These are phyloP conservation scores for Cystobasidium pallidum DNA, from an alignment of 1,284 basidiomycete species.

Conservation along the genomic window DNA sequence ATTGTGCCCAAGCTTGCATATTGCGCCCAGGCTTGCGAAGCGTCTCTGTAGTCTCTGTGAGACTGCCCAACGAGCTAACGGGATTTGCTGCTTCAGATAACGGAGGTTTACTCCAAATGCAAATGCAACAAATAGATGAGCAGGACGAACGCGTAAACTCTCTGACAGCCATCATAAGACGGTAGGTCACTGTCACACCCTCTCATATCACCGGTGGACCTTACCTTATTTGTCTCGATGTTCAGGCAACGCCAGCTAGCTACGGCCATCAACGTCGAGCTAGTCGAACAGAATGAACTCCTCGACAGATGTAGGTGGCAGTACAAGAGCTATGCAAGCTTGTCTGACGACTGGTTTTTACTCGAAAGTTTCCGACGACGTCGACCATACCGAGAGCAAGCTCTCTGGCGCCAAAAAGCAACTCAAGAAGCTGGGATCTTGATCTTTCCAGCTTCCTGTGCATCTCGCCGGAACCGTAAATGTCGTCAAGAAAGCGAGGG, in stretches of 20 bases:
- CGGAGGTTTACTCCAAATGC: slow-evolving; percentile 74
- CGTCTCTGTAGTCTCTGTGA: neutral
- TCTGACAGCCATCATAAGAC: slow-evolving; percentile 77
- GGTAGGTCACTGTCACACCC: slow-evolving; percentile 53
- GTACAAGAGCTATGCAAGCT: neutral
- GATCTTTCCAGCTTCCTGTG: neutral
- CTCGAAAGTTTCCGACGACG: slow-evolving; percentile 40
- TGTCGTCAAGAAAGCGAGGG: too few relatives aligned
- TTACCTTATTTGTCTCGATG: neutral
- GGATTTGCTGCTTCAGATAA: slow-evolving; percentile 63
- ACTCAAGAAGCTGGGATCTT: slow-evolving; percentile 36
- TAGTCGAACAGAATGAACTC: slow-evolving; percentile 81
- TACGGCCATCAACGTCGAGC: slow-evolving; percentile 81
- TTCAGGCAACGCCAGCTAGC: slow-evolving; percentile 75
- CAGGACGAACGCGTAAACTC: slow-evolving; percentile 82
- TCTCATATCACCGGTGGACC: neutral
- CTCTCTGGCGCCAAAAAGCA: slow-evolving; percentile 42
- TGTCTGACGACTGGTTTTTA: neutral
- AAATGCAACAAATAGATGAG: slow-evolving; percentile 74
- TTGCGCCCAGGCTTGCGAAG: too few relatives aligned
- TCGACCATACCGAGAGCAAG: slow-evolving; percentile 44
- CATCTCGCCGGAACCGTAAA: too few relatives aligned
- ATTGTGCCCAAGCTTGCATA: too few relatives aligned
- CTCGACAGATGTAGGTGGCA: slow-evolving; percentile 62
- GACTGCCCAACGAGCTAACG: neutral